Conservation (phyloP, 805 yeast genomes). For the Metschnikowia lachancei region DNA sequence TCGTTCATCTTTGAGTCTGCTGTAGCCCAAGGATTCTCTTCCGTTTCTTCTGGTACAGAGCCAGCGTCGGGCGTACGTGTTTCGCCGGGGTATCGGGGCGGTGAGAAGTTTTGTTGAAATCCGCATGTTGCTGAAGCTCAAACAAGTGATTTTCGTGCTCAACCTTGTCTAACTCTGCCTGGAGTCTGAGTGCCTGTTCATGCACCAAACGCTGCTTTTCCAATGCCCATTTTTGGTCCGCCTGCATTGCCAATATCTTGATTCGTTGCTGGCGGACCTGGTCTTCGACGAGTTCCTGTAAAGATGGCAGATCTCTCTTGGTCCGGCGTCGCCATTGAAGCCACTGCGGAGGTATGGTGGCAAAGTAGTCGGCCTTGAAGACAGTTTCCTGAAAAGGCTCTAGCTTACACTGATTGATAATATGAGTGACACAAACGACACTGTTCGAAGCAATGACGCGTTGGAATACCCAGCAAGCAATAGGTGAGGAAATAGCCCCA, state of each 20-base stretch:
- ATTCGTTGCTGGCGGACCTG: conserved; percentile 53
- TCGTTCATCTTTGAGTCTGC: conserved; percentile 27
- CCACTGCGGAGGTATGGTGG: conserved; percentile 70
- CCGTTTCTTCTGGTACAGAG: background rate
- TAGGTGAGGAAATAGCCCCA: too few species aligned
- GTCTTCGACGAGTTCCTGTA: conserved; percentile 61
- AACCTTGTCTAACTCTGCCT: conserved; percentile 29
- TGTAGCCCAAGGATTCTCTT: conserved; percentile 35
- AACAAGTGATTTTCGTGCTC: conserved; percentile 14
- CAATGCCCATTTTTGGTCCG: conserved; percentile 40
- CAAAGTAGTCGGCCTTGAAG: conserved; percentile 57
- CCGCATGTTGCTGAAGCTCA: conserved; percentile 7
- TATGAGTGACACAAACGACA: too few species aligned
- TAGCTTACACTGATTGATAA: too few species aligned
- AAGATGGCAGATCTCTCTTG: conserved; percentile 55
- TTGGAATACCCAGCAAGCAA: too few species aligned
- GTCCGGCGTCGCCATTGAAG: conserved; percentile 74
- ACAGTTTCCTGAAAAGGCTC: conserved; percentile 50
- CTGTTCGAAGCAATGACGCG: too few species aligned
- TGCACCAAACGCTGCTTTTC: conserved; percentile 37
- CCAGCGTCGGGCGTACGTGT: background rate
- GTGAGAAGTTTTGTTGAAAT: background rate
- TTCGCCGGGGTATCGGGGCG: background rate
- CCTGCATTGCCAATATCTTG: conserved; percentile 48
- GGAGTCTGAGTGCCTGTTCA: conserved; percentile 31